phyloP scores from a whole-genome alignment of 2,329 filamentous ascomycete species.

The Xylaria hypoxylon region DNA sequence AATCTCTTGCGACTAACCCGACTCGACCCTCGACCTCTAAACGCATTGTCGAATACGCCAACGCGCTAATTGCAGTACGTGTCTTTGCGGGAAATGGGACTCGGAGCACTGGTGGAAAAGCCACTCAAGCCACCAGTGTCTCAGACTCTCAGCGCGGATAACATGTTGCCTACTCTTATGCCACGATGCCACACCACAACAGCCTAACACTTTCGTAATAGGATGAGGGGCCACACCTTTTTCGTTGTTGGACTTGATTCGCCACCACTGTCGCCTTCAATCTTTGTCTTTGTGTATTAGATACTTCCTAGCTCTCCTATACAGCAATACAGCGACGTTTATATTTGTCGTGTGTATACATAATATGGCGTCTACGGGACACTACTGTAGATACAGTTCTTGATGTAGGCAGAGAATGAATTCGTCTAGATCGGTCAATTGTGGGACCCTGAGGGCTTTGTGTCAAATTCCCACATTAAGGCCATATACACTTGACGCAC shows the following conservation, averaged over 20 bases:
- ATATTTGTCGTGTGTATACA: constrained; percentile 18
- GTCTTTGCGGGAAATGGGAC: constrained; percentile 34
- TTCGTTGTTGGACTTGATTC: constrained; percentile 36
- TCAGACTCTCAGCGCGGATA: constrained; percentile 46
- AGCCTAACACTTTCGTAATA: constrained; percentile 41
- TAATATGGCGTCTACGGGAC: background rate
- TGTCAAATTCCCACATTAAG: no score
- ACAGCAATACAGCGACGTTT: constrained; percentile 12
- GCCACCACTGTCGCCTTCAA: constrained; percentile 39
- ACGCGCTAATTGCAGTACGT: constrained; percentile 22
- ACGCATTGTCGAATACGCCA: constrained; percentile 14
- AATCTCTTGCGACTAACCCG: background rate
- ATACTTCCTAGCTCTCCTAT: constrained; percentile 35
- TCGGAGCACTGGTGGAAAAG: constrained; percentile 44
- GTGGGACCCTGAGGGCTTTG: background rate
- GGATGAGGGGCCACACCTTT: constrained; percentile 23
- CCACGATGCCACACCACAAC: constrained; percentile 48
- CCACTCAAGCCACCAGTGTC: constrained; percentile 50
- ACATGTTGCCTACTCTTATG: constrained; percentile 47
- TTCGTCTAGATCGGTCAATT: constrained; percentile 7
- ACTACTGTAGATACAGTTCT: no score
- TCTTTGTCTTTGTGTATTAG: constrained; percentile 45
- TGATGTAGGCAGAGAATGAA: constrained; percentile 2
- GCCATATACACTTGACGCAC: no score
- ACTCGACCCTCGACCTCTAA: constrained; percentile 4